Percentiles rank a stretch among this genome's conserved stretches.
Conservation (phyloP, 257 asterid genomes). For the Nemophila menziesii region DNA sequence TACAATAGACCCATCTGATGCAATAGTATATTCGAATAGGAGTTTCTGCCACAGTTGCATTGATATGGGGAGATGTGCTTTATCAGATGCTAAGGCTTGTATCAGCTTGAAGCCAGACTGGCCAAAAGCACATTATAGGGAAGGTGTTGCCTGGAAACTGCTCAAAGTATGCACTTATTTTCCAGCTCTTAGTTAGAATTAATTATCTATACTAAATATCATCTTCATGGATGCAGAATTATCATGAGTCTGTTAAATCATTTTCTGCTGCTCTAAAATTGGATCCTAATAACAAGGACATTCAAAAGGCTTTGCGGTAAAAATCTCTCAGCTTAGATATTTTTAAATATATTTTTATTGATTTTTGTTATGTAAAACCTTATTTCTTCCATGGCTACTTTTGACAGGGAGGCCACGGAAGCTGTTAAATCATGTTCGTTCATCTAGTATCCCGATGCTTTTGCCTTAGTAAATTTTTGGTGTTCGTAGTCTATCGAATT, state of each 20-base stretch:
- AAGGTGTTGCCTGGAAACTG: slow-evolving; percentile 23
- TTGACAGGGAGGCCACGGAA: not conserved
- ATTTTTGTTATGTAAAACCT: not conserved
- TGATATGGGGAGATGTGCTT: too few relatives aligned
- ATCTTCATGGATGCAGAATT: not conserved
- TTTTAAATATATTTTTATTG: not conserved
- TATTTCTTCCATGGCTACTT: too few relatives aligned
- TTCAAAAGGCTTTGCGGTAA: not conserved
- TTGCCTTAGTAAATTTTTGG: too few relatives aligned
- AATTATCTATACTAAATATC: not conserved
- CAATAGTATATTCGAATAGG: slow-evolving; percentile 4
- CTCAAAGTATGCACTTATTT: not conserved
- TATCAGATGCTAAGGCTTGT: slow-evolving; percentile 24
- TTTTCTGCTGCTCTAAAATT: not conserved
- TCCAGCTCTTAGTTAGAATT: not conserved
- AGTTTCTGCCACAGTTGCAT: too few relatives aligned
- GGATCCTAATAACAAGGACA: not conserved
- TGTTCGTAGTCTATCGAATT: too few relatives aligned
- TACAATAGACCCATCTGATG: slow-evolving; percentile 1
- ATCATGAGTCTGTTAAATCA: not conserved
- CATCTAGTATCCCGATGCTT: too few relatives aligned
- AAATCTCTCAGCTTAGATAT: too few relatives aligned
- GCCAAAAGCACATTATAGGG: slow-evolving; percentile 20
- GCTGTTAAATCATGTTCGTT: too few relatives aligned
- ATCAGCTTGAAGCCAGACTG: slow-evolving; percentile 13